Percentiles rank a stretch among this genome's conserved stretches.
phyloP scores from a whole-genome alignment of 331 rosid genomes.

The Arachis monticola region DNA sequence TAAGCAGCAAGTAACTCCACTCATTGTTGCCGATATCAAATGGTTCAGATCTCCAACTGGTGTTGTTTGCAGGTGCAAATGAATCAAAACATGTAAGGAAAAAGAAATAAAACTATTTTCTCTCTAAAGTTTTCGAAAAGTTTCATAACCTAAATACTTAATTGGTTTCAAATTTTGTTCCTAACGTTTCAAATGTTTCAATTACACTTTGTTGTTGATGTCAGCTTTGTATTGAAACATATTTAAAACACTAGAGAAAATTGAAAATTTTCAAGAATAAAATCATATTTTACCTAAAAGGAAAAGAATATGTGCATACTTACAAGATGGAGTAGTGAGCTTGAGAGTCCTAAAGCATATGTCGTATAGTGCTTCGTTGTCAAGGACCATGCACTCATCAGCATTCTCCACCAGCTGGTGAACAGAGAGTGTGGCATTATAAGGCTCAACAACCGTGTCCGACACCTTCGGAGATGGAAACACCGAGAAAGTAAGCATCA shows the following conservation, averaged over 20 bases:
- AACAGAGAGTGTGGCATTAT: constrained; percentile 75
- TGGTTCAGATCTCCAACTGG: constrained; percentile 78
- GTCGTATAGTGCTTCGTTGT: constrained; percentile 62
- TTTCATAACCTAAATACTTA: too few species aligned
- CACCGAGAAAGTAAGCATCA: constrained; percentile 76
- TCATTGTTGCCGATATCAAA: constrained; percentile 72
- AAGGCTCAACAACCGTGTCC: constrained; percentile 79
- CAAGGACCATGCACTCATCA: constrained; percentile 71
- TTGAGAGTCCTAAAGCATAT: constrained; percentile 64
- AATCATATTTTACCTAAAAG: not conserved
- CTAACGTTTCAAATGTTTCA: too few species aligned
- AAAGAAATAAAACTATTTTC: too few species aligned
- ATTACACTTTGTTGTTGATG: too few species aligned
- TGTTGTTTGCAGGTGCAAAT: too few species aligned
- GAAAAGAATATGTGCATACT: constrained; percentile 22
- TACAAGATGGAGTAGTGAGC: constrained; percentile 70
- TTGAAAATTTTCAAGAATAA: not conserved
- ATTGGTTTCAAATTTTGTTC: too few species aligned
- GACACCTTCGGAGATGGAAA: constrained; percentile 77
- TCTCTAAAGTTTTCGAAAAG: too few species aligned
- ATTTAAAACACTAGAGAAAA: constrained; percentile 6
- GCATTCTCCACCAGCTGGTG: constrained; percentile 72
- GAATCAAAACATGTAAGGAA: too few species aligned
- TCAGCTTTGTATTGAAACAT: too few species aligned
- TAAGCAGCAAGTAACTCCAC: constrained; percentile 76